Base-by-base conservation (phyloP, 2,329 filamentous ascomycete genomes). In the Corniculantispora saksenae region DNA sequence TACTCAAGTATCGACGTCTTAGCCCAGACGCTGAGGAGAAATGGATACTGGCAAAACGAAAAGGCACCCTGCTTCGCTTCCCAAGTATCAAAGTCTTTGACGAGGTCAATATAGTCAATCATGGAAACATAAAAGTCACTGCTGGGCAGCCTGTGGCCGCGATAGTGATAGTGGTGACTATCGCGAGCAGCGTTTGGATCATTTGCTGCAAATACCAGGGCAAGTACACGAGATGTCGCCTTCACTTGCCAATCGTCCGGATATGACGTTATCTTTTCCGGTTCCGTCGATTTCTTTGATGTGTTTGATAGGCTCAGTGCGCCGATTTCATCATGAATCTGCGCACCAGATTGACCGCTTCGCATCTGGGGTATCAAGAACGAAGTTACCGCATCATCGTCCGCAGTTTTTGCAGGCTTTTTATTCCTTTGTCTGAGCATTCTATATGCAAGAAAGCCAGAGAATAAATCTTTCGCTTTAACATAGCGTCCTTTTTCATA, bases 1-100 rank as follows among this genome's bases (percentile, higher is more conserved):
- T 96, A 87, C 73, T 97, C 93, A 71, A 97, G 82, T 55, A 97
- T 94, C 69, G 90, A 90, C 66, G 95, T 97, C 77, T 97, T 97
- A 32, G 93, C 91, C 82, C 92, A 94, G 69, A 97, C 93, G 67
- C 93, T 97, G 48, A 97, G 82, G 70, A 97, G 89, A 72, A 97
- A 96, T 0, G 94, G 93, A 72, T 96, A 97, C 74, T 97, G 92
- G 74, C 93, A 97, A 73, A 97, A 97, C 0, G 91, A 86, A 73
- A 97, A 97, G 69, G 88, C 92, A 23, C 84, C 84, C 60, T 85
- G 84, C 68, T 86, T 89, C 5, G 86, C 84, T 74, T 97, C 93
- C 94, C 94, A 97, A 12, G 87, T 84, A 72, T 97, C 92, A 72
- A 96, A 97, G 74, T 97, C 94, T 0, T 86, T 86, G 55, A 95